These are phyloP conservation scores for Macrolepiota dolichaula DNA, from an alignment of 768 basidiomycete species.

Conservation along the genomic window DNA sequence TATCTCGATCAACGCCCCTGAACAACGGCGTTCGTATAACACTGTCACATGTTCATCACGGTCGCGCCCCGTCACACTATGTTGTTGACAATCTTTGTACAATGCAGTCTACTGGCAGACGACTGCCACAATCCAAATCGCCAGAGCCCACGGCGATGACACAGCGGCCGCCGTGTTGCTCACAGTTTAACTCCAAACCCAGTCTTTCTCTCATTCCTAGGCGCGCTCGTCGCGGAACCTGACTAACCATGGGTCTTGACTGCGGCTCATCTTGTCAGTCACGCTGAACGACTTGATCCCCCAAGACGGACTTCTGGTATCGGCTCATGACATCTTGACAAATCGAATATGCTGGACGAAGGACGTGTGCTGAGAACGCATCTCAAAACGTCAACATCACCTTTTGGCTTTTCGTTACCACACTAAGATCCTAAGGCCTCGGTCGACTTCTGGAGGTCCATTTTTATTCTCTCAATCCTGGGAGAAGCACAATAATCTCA, in stretches of 20 bases:
- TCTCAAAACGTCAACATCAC: neutral
- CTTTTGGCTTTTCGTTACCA: neutral
- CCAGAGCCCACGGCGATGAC: constrained; percentile 4
- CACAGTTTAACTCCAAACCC: constrained; percentile 2
- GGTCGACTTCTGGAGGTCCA: neutral
- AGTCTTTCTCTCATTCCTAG: neutral
- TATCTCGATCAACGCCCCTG: neutral
- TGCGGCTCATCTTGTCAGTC: constrained; percentile 1
- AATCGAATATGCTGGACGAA: too few species aligned
- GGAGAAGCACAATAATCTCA: neutral
- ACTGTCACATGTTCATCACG: neutral
- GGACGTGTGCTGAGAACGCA: neutral
- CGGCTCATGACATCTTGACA: too few species aligned
- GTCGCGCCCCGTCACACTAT: constrained; percentile 14
- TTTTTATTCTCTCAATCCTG: neutral
- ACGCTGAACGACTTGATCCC: neutral
- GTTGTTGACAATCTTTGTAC: too few species aligned
- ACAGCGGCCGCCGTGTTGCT: neutral
- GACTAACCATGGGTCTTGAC: neutral
- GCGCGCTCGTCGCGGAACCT: neutral
- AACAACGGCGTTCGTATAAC: neutral
- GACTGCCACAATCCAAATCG: neutral
- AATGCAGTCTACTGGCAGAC: neutral
- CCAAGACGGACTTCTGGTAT: neutral
- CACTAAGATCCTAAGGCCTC: neutral